Conservation (phyloP, 176 grass and related monocot genomes). For the Pontederia paniculata region DNA sequence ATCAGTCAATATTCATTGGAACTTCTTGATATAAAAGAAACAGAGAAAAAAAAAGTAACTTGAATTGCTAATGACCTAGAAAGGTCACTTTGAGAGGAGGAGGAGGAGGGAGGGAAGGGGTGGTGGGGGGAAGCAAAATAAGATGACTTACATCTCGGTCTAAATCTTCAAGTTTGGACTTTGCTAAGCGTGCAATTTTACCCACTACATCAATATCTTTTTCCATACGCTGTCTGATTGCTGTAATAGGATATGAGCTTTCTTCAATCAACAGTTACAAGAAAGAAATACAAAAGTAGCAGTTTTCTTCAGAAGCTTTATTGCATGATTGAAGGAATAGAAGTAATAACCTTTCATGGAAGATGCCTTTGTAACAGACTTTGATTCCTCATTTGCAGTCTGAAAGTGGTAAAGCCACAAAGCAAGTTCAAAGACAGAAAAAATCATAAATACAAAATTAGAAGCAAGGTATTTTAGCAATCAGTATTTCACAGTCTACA, state of each 20-base stretch:
- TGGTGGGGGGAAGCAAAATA: background rate
- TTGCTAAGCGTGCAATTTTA: constrained; percentile 71
- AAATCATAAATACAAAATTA: background rate
- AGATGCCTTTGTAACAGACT: constrained; percentile 85
- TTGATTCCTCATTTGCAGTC: constrained; percentile 79
- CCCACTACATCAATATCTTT: constrained; percentile 95
- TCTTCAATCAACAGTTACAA: background rate
- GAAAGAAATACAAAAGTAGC: background rate
- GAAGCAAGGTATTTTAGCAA: background rate
- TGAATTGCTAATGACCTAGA: background rate
- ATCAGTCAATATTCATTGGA: too few relatives aligned
- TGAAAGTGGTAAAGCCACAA: constrained; percentile 24
- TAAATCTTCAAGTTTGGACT: constrained; percentile 76
- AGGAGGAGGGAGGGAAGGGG: constrained; percentile 17
- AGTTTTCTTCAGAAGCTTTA: background rate
- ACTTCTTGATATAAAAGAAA: background rate
- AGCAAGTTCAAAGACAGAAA: background rate
- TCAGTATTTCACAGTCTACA: too few relatives aligned
- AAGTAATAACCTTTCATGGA: constrained; percentile 64
- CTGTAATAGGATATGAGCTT: constrained; percentile 23
- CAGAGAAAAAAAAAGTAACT: too few relatives aligned
- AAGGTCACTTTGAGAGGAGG: background rate
- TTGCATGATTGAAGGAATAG: background rate
- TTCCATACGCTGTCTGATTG: constrained; percentile 87
- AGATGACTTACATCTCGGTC: constrained; percentile 64